Conservation (phyloP, 371 early-diverging fungal species). For the Mucor lusitanicus region DNA sequence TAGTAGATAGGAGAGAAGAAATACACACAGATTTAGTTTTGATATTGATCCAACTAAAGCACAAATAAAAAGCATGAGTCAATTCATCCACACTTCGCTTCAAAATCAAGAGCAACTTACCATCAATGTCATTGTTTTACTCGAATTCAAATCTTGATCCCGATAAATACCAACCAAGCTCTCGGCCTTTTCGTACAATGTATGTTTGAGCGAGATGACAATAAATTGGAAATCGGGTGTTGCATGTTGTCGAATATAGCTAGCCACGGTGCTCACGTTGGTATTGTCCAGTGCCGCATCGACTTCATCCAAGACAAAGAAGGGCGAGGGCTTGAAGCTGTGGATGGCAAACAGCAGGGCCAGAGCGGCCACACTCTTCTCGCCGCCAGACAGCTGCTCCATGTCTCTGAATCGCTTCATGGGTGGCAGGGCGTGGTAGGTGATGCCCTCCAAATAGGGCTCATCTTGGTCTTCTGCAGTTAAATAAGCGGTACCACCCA, state of each 20-base stretch:
- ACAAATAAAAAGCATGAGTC: background rate
- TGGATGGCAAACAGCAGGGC: constrained; percentile 98
- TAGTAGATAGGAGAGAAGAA: background rate
- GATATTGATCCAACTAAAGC: constrained; percentile 31
- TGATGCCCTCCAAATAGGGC: constrained; percentile 93
- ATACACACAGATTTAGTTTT: constrained; percentile 6
- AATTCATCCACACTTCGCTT: background rate
- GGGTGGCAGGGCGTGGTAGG: constrained; percentile 99
- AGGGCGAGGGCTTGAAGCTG: constrained; percentile 93
- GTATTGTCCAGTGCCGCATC: constrained; percentile 99
- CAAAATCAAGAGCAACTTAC: constrained; percentile 26
- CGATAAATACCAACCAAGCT: constrained; percentile 97
- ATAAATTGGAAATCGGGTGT: constrained; percentile 90
- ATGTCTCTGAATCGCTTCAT: constrained; percentile 99
- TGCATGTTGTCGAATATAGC: constrained; percentile 78
- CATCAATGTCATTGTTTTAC: constrained; percentile 82
- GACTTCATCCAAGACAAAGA: constrained; percentile 99
- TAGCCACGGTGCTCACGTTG: constrained; percentile 93
- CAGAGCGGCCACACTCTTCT: constrained; percentile 98
- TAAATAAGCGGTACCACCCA: constrained; percentile 97
- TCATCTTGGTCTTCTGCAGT: constrained; percentile 93
- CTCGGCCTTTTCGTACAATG: constrained; percentile 94
- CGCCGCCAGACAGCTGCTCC: constrained; percentile 99
- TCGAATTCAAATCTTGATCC: constrained; percentile 84
- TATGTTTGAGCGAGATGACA: constrained; percentile 96